phyloP scores from a whole-genome alignment of 768 basidiomycete genomes.

The Pisolithus albus region DNA sequence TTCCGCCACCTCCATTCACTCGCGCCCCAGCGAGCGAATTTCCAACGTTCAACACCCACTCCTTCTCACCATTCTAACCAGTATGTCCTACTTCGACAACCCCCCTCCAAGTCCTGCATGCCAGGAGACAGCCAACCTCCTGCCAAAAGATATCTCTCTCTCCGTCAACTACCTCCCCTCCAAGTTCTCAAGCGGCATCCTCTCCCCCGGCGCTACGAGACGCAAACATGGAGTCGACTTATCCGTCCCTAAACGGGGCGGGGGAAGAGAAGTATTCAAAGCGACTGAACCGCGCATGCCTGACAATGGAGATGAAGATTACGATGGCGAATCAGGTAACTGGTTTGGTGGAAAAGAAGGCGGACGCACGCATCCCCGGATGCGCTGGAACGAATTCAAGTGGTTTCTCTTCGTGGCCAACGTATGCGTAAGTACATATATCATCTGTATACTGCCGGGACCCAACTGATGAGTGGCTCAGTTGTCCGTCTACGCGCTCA shows the following conservation, averaged over 20 bases:
- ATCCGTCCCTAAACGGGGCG: background rate
- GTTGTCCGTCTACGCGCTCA: constrained; percentile 58
- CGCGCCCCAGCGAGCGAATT: background rate
- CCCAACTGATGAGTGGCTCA: constrained; percentile 12
- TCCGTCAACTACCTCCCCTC: constrained; percentile 68
- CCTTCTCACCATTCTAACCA: too few relatives aligned
- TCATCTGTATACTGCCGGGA: too few relatives aligned
- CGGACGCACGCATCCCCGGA: constrained; percentile 32
- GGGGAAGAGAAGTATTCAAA: constrained; percentile 45
- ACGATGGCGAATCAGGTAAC: constrained; percentile 36
- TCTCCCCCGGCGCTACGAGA: constrained; percentile 35
- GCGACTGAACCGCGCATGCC: constrained; percentile 49
- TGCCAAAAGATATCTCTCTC: constrained; percentile 30
- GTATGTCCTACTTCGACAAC: too few relatives aligned
- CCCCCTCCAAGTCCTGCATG: too few relatives aligned
- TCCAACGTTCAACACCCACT: too few relatives aligned
- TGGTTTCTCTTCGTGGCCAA: too few relatives aligned
- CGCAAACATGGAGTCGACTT: constrained; percentile 8
- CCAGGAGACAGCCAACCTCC: too few relatives aligned
- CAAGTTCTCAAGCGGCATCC: constrained; percentile 55
- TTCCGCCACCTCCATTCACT: too few relatives aligned
- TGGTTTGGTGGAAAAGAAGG: constrained; percentile 37
- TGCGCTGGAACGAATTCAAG: constrained; percentile 26
- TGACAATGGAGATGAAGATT: constrained; percentile 46
- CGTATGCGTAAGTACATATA: too few relatives aligned